Base-by-base conservation (phyloP, 176 grass and related monocot genomes). In the Phoenix roebelenii region DNA sequence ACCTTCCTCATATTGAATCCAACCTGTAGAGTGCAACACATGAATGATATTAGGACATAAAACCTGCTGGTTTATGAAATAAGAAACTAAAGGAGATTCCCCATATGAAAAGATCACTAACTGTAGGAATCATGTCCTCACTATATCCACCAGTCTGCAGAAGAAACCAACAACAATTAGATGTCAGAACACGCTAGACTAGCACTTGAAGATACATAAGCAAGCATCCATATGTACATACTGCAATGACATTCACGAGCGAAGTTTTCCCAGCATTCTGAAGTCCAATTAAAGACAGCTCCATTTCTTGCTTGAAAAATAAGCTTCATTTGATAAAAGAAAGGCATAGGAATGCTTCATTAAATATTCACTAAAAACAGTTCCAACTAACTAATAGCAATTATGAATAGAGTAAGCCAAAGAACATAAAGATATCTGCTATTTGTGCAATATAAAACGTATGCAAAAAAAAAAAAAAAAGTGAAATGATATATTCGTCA, bases 1-100 rank as follows among this genome's bases (percentile, higher is more conserved):
- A 98, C 81, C 77, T 98, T 92, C 77, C 84, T 85, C 93, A 98
- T 98, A 68, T 91, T 97, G 68, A 92, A 97, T 76, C 93, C 93
- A 49, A 98, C 93, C 30, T 32, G 30, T 32, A 32, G 5, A 32
- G 7, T 32, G 30, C 30, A 32, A 32, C 1, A 7, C 30, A 32
- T 32, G 5, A 32, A 32, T 32, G 30, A 32, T 6, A 32, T 32
- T 32, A 7, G 30, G 30, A 32, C 30, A 7, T 7, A 32, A 7
- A 32, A 7, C 5, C 30, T 32, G 30, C 30, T 32, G 30, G 30
- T 32, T 32, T 32, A 32, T 7, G 4, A 32, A 32, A 32, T 32
- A 7, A 32, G 30, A 32, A 32, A 7, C 30, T 7, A 32, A 32
- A 32, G 5, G 30, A 32, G 30, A 32, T 32, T 32, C 30, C 30